These are phyloP conservation scores for Oenanthe sinensis DNA, from an alignment of 129 eudicot species.

Conservation along the genomic window DNA sequence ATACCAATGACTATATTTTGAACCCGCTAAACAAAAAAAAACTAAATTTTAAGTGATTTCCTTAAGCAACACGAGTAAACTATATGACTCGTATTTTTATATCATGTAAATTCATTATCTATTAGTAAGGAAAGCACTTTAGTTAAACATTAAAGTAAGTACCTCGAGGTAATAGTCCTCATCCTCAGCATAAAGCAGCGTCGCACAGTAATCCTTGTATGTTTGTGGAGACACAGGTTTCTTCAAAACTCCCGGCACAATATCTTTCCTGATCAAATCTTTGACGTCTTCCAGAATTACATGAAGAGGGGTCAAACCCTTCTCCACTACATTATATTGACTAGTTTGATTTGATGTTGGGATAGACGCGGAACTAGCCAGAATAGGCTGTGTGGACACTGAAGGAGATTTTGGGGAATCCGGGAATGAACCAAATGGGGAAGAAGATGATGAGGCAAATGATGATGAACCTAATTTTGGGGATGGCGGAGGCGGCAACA, in stretches of 20 bases:
- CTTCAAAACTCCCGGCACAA: slow-evolving; percentile 18
- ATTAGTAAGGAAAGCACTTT: neutral
- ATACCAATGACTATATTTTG: too few relatives aligned
- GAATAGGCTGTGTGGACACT: neutral
- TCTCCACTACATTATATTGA: slow-evolving; percentile 13
- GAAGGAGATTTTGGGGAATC: neutral
- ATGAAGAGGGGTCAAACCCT: slow-evolving; percentile 15
- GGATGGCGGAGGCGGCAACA: neutral
- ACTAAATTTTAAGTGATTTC: neutral
- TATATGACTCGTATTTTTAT: neutral
- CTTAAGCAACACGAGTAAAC: neutral
- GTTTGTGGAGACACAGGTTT: slow-evolving; percentile 20
- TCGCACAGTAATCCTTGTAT: slow-evolving; percentile 21
- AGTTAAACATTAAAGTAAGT: neutral
- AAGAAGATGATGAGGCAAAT: neutral
- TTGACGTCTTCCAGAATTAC: slow-evolving; percentile 10
- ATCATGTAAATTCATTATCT: neutral
- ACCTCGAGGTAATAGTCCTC: slow-evolving; percentile 24
- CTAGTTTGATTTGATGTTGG: neutral
- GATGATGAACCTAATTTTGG: neutral
- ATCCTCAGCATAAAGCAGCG: slow-evolving; percentile 23
- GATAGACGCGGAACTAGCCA: neutral
- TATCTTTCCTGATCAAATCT: slow-evolving; percentile 13
- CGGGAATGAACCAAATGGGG: neutral
- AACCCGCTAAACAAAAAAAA: neutral